Evolutionary conservation across 352 stramenopile species (phyloP), one percentile per base, ranked within the genome.

Genomic region (Pseudoperonospora humuli): DNA sequence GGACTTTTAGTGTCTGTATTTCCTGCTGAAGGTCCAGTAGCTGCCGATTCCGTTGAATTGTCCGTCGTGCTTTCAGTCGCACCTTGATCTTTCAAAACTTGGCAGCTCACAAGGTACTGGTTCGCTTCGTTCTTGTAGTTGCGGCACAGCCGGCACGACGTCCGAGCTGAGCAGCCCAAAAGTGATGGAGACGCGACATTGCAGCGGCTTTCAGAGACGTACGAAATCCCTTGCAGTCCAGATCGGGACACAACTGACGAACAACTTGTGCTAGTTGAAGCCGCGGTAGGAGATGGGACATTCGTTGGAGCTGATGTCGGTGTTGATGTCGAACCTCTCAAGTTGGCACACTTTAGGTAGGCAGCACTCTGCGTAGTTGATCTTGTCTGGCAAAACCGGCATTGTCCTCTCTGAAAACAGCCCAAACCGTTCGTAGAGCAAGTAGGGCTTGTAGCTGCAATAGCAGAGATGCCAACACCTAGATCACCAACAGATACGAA

Each of bases 61-160:
- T 34, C 10, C 5, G 8, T 28, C 20, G 33, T 31, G 19, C 23
- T 58, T 39, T 45, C 52, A 20, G 43, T 54, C 27, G 31, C 26
- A 24, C 18, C 33, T 27, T 47, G 31, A 7, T 67, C 50, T 26
- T 58, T 46, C 14, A 86, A 32, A 19, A 82, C 65, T 39, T 67
- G 60, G 52, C 73, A 88, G 41, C 60, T 74, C 15, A 72, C 23
- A 36, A 88, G 56, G 32, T 62, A 72, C 57, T 75, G 62, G 37
- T 84, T 84, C 19, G 23, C 46, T 44, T 78, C 63, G 48, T 69
- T 80, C 56, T 88, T 86, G 38, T n/a, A 41, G 9, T 64, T 60
- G 20, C 64, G 59, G 32, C 75, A 87, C 7, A 88, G 34, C 24
- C 61, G 73, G 35, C 75, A 86, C 10, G 41, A 60, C 11, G 75